These are phyloP conservation scores for Lepiota subincarnata DNA, from an alignment of 768 basidiomycete species.

Conservation along the genomic window DNA sequence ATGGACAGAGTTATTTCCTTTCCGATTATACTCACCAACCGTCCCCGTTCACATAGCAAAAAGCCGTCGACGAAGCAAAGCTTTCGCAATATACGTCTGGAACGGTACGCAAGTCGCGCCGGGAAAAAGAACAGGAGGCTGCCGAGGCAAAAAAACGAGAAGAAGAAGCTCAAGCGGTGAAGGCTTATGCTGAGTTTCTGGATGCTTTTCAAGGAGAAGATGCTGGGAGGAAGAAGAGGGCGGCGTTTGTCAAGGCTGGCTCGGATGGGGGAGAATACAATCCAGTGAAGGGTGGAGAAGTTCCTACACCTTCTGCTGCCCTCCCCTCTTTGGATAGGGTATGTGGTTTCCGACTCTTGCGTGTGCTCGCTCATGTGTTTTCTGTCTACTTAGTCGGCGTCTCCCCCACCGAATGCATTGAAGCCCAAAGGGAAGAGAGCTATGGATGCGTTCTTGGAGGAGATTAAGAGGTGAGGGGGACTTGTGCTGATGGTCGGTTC, in stretches of 20 bases:
- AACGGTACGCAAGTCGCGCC: conserved; percentile 82
- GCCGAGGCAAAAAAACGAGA: conserved; percentile 86
- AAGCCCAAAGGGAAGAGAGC: conserved; percentile 92
- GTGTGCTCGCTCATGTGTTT: not conserved
- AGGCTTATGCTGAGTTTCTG: conserved; percentile 79
- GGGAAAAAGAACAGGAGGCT: conserved; percentile 90
- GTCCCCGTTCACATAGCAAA: conserved; percentile 62
- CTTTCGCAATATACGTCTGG: conserved; percentile 82
- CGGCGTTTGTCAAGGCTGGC: conserved; percentile 61
- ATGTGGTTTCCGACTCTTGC: conserved; percentile 3
- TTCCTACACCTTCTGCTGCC: not conserved
- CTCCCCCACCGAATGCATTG: conserved; percentile 48
- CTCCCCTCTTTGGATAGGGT: conserved; percentile 15
- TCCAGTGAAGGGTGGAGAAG: conserved; percentile 1
- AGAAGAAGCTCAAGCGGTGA: conserved; percentile 76
- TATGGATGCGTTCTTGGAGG: conserved; percentile 95
- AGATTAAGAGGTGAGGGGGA: conserved; percentile 77
- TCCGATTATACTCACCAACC: conserved; percentile 58
- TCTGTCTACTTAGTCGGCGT: conserved; percentile 43
- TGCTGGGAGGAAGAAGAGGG: conserved; percentile 40
- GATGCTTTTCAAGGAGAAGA: conserved; percentile 80
- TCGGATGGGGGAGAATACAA: conserved; percentile 42
- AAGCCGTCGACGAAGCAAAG: conserved; percentile 82
- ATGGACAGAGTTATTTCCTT: conserved; percentile 69
- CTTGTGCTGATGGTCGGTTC: not conserved